phyloP scores from a whole-genome alignment of 1,284 basidiomycete species.

The Leccinum pseudoinsigne region DNA sequence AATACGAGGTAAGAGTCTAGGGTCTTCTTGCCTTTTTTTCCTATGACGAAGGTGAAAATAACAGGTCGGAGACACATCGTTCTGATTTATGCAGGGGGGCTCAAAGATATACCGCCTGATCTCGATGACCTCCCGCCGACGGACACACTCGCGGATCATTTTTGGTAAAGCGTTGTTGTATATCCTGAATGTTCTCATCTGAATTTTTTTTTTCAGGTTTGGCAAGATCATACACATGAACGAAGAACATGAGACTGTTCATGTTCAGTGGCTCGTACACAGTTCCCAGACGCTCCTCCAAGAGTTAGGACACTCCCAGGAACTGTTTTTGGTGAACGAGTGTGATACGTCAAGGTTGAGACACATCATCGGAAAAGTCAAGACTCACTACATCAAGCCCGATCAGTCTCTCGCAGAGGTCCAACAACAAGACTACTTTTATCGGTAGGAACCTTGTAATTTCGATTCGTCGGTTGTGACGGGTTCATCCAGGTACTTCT shows the following conservation, averaged over 20 bases:
- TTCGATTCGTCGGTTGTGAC: conserved; percentile 11
- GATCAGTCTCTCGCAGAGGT: conserved; percentile 19
- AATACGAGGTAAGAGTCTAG: conserved; percentile 25
- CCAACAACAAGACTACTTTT: conserved; percentile 51
- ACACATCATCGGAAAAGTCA: conserved; percentile 17
- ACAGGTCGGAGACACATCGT: conserved; percentile 58
- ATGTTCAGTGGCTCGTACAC: conserved; percentile 73
- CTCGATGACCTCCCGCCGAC: conserved; percentile 35
- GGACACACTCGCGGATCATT: conserved; percentile 50
- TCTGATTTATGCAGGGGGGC: conserved; percentile 43
- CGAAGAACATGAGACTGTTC: conserved; percentile 42
- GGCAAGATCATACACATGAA: conserved; percentile 57
- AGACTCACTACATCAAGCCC: conserved; percentile 37
- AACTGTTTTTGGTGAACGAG: conserved; percentile 58
- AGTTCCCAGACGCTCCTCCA: conserved; percentile 55
- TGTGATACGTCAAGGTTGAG: conserved; percentile 42
- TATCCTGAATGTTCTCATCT: background rate
- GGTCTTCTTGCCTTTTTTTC: conserved; percentile 25
- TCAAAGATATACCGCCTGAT: conserved; percentile 26
- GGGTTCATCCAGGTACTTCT: conserved; percentile 23
- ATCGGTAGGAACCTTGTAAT: conserved; percentile 41
- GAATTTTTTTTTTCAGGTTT: conserved; percentile 49
- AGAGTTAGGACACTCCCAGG: conserved; percentile 59
- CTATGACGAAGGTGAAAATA: conserved; percentile 1
- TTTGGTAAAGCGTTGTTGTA: conserved; percentile 46